Base-by-base conservation (phyloP, 208 protist species). In the Phytomonas sp. region DNA sequence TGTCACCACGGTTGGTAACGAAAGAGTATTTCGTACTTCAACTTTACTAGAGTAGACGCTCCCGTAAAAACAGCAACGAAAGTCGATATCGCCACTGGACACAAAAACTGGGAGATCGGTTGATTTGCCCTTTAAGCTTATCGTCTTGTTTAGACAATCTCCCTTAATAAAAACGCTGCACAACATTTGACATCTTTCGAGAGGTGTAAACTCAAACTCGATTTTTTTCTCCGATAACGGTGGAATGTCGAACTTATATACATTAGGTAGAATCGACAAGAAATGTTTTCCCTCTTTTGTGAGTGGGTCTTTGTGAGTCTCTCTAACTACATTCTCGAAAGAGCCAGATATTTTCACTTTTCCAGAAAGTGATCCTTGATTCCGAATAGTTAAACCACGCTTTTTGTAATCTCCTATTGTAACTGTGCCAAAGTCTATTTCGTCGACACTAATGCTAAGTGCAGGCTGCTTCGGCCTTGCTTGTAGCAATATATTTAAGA, bases 31-130 rank as follows among this genome's bases (percentile, higher is more conserved):
- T 7, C 20, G 46, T 26, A 56, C 46, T 26, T 56, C 46, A 56
- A 56, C 46, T 56, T 56, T 56, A 26, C 20, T 56, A 56, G 46
- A 56, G 26, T 56, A 56, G 20, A 56, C 20, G 20, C 20, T 56
- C 36, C 80, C 86, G 66, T 84, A 91, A 75, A 89, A 90, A 67
- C 91, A 96, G 66, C 87, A 92, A 5, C 76, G 67, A 62, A 94
- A 91, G 60, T 92, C 74, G 28, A 96, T 43, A 59, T 84, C 81
- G 0, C 62, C 43, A 5, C 70, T 83, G 9, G 80, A 78, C 13
- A 96, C 74, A 72, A 83, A 88, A 34, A 96, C 89, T 15, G 91
- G 91, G 53, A 91, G 73, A 26, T 81, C 78, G 0, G 85, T 85
- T 34, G 46, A 56, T 56, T 56, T 56, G 46, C 17, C 46, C 46